Evolutionary conservation across 306 rosid species (phyloP).

Genomic region (Citrullus mucosospermus): DNA sequence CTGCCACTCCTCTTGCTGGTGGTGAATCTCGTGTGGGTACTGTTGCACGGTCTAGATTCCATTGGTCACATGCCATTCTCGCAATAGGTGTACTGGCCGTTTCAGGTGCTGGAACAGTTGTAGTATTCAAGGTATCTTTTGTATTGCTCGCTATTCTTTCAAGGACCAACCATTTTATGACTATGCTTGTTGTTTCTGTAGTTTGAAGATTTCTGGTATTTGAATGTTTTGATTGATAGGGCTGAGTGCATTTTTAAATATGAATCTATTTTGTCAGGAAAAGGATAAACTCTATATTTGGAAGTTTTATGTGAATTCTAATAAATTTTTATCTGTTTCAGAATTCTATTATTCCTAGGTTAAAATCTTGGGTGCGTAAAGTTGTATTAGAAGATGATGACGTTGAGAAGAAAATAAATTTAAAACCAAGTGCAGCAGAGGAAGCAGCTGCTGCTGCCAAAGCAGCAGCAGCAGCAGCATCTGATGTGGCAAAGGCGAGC

Average conservation of each 20-base stretch:
- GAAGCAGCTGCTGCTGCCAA: conserved; percentile 84
- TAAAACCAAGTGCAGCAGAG: conserved; percentile 59
- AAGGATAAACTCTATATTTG: neutral
- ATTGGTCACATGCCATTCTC: conserved; percentile 72
- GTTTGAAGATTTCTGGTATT: neutral
- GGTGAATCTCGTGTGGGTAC: conserved; percentile 28
- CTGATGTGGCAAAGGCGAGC: conserved; percentile 82
- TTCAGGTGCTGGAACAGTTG: conserved; percentile 75
- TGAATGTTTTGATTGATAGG: neutral
- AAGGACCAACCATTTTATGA: neutral
- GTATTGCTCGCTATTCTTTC: neutral
- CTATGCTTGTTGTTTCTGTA: neutral
- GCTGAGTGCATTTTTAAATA: neutral
- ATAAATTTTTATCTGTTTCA: conserved; percentile 25
- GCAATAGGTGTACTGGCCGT: conserved; percentile 66
- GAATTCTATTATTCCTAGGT: conserved; percentile 73
- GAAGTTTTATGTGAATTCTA: conserved; percentile 14
- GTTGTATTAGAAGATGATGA: conserved; percentile 57
- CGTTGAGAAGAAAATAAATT: conserved; percentile 21
- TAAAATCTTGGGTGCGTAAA: conserved; percentile 89
- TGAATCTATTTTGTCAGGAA: neutral
- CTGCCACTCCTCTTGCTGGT: conserved; percentile 22
- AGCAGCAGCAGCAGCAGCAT: conserved; percentile 93
- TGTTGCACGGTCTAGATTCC: conserved; percentile 40
- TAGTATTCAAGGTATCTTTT: conserved; percentile 63